Base-by-base conservation (phyloP, 2,329 filamentous ascomycete species). In the Cytospora mali region DNA sequence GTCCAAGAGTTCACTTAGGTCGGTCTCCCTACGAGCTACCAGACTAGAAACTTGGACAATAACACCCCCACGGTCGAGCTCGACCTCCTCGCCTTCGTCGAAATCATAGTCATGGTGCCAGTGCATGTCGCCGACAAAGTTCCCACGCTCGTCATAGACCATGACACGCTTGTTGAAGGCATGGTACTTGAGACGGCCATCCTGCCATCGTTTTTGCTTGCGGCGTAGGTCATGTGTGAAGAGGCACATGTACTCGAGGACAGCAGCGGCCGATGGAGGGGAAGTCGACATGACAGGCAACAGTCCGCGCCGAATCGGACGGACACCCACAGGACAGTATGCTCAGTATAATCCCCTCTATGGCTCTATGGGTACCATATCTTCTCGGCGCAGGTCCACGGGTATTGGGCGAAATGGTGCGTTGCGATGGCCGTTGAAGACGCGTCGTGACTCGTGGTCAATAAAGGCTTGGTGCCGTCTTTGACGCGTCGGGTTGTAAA, bases 131-230 rank as follows among this genome's bases (percentile, higher is more conserved):
- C 93, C 93, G 29, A 97, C 83, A 67, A 89, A 92, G 72, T 93
- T 92, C 0, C 90, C 87, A 2, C 85, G 80, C 53, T 91, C 87
- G 73, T 97, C 93, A 70, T 95, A 94, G 7, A 96, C 91, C 91
- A 97, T 96, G 64, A 95, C 80, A 5, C 92, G 87, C 72, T 88
- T 91, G 78, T 97, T 97, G 84, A 96, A 97, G 0, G 90, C 89
- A 72, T 97, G 93, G 67, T 89, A 96, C 67, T 89, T 90, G 65
- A 97, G 84, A 57, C 87, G 87, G 39, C 94, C 93, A 88, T 97
- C 93, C 71, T 96, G 92, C 93, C 93, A 97, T 65, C 91, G 83
- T 74, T 97, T 97, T 69, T 92, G 88, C 77, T 97, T 97, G 61
- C 91, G 87, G 57, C 88, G 87, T 49, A 96, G 75, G 72, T 97